Percentiles rank a stretch among this genome's conserved stretches.
Conservation (phyloP, 306 rosid species). For the Sicyos baderoa region DNA sequence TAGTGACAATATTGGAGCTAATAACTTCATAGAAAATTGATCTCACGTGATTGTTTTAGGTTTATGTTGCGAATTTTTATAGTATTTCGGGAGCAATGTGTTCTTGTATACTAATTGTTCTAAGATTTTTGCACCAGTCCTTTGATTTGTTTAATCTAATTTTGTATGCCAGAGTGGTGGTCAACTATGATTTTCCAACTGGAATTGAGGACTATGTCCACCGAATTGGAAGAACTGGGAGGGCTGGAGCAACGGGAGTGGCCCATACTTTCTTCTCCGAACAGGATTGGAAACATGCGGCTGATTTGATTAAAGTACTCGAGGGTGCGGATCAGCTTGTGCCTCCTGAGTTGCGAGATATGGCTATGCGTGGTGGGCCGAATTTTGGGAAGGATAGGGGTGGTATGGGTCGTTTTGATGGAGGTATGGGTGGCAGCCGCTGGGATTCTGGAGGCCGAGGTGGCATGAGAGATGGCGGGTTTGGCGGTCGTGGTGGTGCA, state of each 20-base stretch:
- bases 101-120: neutral
- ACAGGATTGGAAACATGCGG: conserved; percentile 93
- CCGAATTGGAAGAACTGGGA: conserved; percentile 93
- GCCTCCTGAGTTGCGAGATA: conserved; percentile 77
- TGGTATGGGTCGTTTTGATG: conserved; percentile 49
- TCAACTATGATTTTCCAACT: conserved; percentile 95
- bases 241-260: conserved; percentile 96
- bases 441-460: conserved; percentile 55
- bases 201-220: conserved; percentile 97
- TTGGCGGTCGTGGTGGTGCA: conserved; percentile 49
- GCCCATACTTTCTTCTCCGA: conserved; percentile 90
- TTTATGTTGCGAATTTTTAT: neutral
- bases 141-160: neutral
- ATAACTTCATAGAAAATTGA: neutral
- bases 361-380: conserved; percentile 74
- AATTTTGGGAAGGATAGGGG: conserved; percentile 71
- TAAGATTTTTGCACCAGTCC: neutral
- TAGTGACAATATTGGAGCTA: neutral
- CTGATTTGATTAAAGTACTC: conserved; percentile 82
- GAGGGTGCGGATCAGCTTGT: conserved; percentile 96
- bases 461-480: conserved; percentile 58
- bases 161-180: conserved; percentile 55
- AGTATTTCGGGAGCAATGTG: neutral
- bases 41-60: neutral
- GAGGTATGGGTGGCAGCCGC: conserved; percentile 31